Evolutionary conservation across 78 protist genomes (phyloP).

Genomic region (Bigelowiella natans): DNA sequence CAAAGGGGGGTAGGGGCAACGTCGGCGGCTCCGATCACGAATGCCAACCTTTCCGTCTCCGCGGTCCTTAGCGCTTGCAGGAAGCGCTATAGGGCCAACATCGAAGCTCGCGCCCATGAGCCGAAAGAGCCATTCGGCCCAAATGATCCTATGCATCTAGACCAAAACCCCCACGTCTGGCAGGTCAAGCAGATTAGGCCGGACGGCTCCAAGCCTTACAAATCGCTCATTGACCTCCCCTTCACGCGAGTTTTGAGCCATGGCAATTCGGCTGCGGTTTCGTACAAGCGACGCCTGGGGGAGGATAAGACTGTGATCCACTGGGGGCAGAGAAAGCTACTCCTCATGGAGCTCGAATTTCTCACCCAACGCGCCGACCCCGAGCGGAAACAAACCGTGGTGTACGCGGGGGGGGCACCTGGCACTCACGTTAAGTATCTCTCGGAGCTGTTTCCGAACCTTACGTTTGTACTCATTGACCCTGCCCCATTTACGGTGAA

Average conservation of each 20-base stretch:
- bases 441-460: constrained; percentile 20
- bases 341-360: not conserved
- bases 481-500: not conserved
- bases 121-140: too few species aligned
- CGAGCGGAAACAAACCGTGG: not conserved
- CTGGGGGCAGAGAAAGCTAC: not conserved
- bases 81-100: too few species aligned
- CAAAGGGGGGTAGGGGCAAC: too few species aligned
- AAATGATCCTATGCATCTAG: too few species aligned
- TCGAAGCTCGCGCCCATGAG: too few species aligned
- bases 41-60: too few species aligned
- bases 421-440: constrained; percentile 23
- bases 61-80: too few species aligned
- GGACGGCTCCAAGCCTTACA: too few species aligned
- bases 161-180: too few species aligned
- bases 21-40: too few species aligned
- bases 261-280: not conserved
- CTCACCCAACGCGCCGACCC: not conserved
- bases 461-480: constrained; percentile 14
- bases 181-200: too few species aligned
- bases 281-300: not conserved
- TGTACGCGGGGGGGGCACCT: constrained; percentile 25
- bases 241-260: not conserved
- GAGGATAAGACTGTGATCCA: not conserved
- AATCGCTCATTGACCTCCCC: not conserved